Conservation (phyloP, 306 rosid species). For the Glycyrrhiza uralensis region DNA sequence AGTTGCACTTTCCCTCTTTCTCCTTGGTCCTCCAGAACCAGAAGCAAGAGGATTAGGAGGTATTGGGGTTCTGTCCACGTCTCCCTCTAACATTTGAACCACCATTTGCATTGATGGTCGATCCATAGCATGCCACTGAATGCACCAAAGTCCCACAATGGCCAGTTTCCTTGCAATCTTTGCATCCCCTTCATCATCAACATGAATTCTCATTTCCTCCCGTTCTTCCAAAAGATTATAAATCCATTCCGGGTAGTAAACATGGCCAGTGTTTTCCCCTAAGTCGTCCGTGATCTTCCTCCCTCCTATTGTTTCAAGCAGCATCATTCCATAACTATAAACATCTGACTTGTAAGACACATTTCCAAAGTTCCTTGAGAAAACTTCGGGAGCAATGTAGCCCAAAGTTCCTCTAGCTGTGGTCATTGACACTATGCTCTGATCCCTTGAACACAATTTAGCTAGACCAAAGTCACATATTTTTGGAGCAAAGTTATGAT, state of each 20-base stretch:
- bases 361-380: slow-evolving; percentile 36
- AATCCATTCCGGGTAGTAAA: slow-evolving; percentile 21
- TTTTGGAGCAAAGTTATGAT: slow-evolving; percentile 30
- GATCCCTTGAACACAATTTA: slow-evolving; percentile 40
- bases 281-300: slow-evolving; percentile 8
- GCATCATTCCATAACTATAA: slow-evolving; percentile 37
- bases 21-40: neutral
- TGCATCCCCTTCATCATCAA: slow-evolving; percentile 18
- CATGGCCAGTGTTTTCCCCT: neutral
- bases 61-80: neutral
- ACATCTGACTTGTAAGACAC: slow-evolving; percentile 32
- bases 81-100: slow-evolving; percentile 28
- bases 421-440: slow-evolving; percentile 37
- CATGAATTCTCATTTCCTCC: neutral
- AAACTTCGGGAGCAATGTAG: slow-evolving; percentile 46
- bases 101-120: slow-evolving; percentile 29
- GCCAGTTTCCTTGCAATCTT: slow-evolving; percentile 15
- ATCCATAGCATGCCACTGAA: slow-evolving; percentile 33
- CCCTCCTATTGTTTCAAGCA: slow-evolving; percentile 40
- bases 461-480: slow-evolving; percentile 42
- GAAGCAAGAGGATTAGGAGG: slow-evolving; percentile 28
- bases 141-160: slow-evolving; percentile 28
- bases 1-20: neutral
- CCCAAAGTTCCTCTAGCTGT: slow-evolving; percentile 43
- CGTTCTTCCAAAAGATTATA: slow-evolving; percentile 12